Percentiles rank a stretch among this genome's conserved stretches.
Conservation (phyloP, 768 basidiomycete genomes). For the Gautieria morchelliformis region DNA sequence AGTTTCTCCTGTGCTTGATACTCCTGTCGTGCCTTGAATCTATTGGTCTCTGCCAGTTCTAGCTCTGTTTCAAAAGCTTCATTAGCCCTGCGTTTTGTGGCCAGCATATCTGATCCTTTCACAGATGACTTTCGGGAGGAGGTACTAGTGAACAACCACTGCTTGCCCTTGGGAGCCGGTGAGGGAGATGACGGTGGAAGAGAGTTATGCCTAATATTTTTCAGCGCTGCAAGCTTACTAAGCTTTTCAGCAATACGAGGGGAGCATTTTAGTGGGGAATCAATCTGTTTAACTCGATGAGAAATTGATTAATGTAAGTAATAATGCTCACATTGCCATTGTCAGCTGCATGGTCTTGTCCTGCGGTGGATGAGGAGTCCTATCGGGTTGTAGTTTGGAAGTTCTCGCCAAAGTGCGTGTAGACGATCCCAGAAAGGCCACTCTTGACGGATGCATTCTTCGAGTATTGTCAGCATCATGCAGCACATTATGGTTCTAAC, state of each 20-base stretch:
- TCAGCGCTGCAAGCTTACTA: no score
- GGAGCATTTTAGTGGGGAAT: no score
- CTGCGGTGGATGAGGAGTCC: neutral
- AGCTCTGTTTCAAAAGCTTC: neutral
- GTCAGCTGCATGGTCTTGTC: neutral
- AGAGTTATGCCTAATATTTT: no score
- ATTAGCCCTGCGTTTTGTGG: neutral
- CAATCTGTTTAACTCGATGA: no score
- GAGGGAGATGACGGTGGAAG: no score
- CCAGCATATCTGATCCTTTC: neutral
- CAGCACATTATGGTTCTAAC: neutral
- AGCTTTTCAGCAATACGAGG: no score
- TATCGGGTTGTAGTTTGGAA: conserved; percentile 23
- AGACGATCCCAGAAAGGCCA: conserved; percentile 24
- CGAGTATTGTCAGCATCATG: neutral
- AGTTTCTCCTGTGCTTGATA: neutral
- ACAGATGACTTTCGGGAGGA: neutral
- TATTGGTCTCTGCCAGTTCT: neutral
- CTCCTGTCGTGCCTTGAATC: neutral
- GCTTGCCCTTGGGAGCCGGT: neutral
- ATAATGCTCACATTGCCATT: no score
- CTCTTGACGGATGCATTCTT: conserved; percentile 7
- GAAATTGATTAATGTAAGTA: no score
- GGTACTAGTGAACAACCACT: neutral
- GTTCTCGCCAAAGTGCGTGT: conserved; percentile 21